A percentile compares a stretch with the other conserved stretches of the same genome.
These are phyloP conservation scores for Yamadazyma spencermartinsiae DNA, from an alignment of 1,139 yeast genomes.

Conservation along the genomic window DNA sequence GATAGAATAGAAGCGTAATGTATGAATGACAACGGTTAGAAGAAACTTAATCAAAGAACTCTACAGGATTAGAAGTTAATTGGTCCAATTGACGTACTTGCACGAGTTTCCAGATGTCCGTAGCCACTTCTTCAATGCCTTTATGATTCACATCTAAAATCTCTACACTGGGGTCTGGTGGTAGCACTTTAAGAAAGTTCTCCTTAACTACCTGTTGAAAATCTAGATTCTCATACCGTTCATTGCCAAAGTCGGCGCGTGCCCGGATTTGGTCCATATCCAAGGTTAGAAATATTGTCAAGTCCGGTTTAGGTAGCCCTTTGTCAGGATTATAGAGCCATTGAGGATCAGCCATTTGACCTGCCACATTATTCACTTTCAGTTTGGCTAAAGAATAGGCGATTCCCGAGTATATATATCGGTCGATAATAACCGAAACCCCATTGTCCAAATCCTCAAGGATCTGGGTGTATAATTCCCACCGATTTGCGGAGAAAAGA, in stretches of 20 bases:
- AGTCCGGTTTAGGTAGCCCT: constrained; percentile 87
- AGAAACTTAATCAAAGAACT: constrained; percentile 4
- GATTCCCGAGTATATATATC: constrained; percentile 90
- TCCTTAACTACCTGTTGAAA: constrained; percentile 71
- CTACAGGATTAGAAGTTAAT: constrained; percentile 17
- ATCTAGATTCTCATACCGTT: constrained; percentile 74
- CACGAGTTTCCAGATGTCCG: constrained; percentile 28
- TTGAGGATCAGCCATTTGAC: constrained; percentile 49
- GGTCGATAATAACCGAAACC: constrained; percentile 64
- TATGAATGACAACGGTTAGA: background rate
- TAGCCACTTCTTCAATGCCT: constrained; percentile 56
- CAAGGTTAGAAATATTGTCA: constrained; percentile 75
- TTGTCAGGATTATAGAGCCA: constrained; percentile 85
- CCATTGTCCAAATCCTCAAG: constrained; percentile 51
- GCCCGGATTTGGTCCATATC: constrained; percentile 45
- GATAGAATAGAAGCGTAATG: constrained; percentile 33
- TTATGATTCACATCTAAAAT: constrained; percentile 61
- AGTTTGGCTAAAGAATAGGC: constrained; percentile 89
- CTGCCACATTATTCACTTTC: constrained; percentile 20
- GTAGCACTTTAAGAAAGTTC: constrained; percentile 54
- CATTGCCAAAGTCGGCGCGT: constrained; percentile 88
- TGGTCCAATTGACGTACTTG: constrained; percentile 14
- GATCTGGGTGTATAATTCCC: constrained; percentile 73
- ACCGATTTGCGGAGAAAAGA: constrained; percentile 88
- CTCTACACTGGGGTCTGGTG: constrained; percentile 36